Evolutionary conservation across 1,284 basidiomycete genomes (phyloP), one percentile per base, ranked within the genome.

Genomic region (Puccinia sorghi): DNA sequence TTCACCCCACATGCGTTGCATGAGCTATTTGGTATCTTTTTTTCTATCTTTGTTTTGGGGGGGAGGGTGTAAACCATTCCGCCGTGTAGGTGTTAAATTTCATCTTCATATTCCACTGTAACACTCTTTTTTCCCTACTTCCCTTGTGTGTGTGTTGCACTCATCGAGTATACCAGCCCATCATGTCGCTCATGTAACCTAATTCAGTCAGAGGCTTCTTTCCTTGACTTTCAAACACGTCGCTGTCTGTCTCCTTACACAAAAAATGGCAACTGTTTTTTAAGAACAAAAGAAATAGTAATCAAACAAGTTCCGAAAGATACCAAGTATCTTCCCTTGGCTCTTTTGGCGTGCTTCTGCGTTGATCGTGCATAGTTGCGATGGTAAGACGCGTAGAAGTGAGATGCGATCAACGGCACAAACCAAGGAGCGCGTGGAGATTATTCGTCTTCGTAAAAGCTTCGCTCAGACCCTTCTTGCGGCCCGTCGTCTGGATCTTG

Each of bases 401-500:
- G n/a, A 6, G n/a, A 56, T 56, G n/a, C 32, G 32, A 2, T 4
- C 32, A 32, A 32, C 32, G 9, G 12, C 6, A 46, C 15, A 46
- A 7, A 46, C 9, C 43, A 2, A 46, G 2, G 43, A 46, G 6
- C 43, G 15, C 7, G 12, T 52, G 50, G 13, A n/a, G 7, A 52
- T 25, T 61, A 76, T 69, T 76, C 74, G 27, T 76, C 74, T 66
- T 76, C 74, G 50, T 76, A 76, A 57, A 76, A 76, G 46, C 74
- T 76, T 6, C 64, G 46, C 41, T 76, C 74, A 56, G 74, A 76
- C 25, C 74, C 74, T 56, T 73, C 27, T 27, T 69, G 63, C n/a
- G n/a, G n/a, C 57, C 39, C 57, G 32, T 61, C 59, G 0, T 61
- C 37, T 4, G 39, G 59, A 20, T 13, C 59, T n/a, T 61, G 59